Percentiles rank a stretch among this genome's conserved stretches.
These are phyloP conservation scores for Stagonosporopsis vannaccii DNA, from an alignment of 2,329 filamentous ascomycete species.

Conservation along the genomic window DNA sequence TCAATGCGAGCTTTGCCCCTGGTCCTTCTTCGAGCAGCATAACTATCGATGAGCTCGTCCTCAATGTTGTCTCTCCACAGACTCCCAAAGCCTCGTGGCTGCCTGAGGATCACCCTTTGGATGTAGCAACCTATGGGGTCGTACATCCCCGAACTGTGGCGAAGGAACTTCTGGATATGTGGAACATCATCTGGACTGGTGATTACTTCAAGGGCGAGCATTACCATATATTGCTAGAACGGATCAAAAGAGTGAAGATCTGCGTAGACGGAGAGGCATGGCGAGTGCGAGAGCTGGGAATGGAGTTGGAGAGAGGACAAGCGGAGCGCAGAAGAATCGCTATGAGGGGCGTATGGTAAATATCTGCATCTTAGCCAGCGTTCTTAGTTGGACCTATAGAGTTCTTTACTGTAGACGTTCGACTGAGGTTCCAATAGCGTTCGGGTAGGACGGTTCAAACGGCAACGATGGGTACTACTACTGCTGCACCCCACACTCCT, in stretches of 20 bases:
- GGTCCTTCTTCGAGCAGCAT: constrained; percentile 16
- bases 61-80: constrained; percentile 41
- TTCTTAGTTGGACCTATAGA: background rate
- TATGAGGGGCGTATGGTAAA: constrained; percentile 33
- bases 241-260: constrained; percentile 40
- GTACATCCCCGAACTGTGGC: constrained; percentile 41
- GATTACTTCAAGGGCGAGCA: constrained; percentile 35
- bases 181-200: constrained; percentile 44
- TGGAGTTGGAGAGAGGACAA: constrained; percentile 44
- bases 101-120: constrained; percentile 27
- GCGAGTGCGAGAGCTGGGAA: constrained; percentile 36
- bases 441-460: constrained; percentile 19
- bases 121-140: constrained; percentile 27
- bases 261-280: constrained; percentile 40
- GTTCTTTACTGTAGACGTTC: background rate
- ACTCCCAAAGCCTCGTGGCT: constrained; percentile 20
- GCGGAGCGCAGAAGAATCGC: constrained; percentile 39
- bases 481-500: constrained; percentile 19
- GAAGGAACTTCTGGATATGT: constrained; percentile 40
- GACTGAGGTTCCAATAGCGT: constrained; percentile 12
- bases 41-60: constrained; percentile 40
- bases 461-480: constrained; percentile 11
- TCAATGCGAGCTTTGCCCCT: constrained; percentile 5
- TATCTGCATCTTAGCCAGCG: background rate
- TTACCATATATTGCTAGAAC: constrained; percentile 38